phyloP scores from a whole-genome alignment of 805 yeast species.

The Dipodascopsis tothii region DNA sequence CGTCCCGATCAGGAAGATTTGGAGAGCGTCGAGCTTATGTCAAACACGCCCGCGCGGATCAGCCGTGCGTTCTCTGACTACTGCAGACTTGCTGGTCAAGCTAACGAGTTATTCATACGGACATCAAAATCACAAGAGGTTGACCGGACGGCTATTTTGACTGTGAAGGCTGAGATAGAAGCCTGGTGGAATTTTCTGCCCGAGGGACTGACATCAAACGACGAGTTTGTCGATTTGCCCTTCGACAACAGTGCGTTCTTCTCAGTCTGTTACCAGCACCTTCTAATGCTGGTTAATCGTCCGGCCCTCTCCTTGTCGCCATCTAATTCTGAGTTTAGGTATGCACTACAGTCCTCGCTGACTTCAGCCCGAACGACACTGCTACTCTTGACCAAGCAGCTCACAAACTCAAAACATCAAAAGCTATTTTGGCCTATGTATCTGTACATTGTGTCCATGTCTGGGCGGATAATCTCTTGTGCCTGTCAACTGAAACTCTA shows the following conservation, averaged over 20 bases:
- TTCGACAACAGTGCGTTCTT: conserved; percentile 3
- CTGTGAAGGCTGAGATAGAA: conserved; percentile 2
- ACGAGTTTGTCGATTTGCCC: not conserved
- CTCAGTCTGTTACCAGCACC: conserved; percentile 3
- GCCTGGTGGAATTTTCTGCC: conserved; percentile 6
- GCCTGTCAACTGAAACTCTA: conserved; percentile 3
- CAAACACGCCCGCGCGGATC: conserved; percentile 1
- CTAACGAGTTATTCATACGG: conserved; percentile 1
- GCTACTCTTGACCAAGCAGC: not conserved
- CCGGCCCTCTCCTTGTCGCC: conserved; percentile 4
- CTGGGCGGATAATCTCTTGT: conserved; percentile 1
- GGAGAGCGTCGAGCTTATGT: not conserved
- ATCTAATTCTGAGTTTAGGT: not conserved
- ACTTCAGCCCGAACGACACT: conserved; percentile 1
- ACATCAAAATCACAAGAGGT: too few relatives aligned
- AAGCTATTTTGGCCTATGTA: conserved; percentile 5
- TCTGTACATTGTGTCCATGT: conserved; percentile 3
- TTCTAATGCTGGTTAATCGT: conserved; percentile 1
- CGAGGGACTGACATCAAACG: not conserved
- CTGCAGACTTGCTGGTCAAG: not conserved
- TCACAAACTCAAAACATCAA: not conserved
- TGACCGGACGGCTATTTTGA: not conserved
- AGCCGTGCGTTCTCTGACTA: conserved; percentile 5
- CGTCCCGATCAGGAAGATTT: conserved; percentile 1
- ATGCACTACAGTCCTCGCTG: conserved; percentile 2